These are phyloP conservation scores for Malassezia arunalokei DNA, from an alignment of 1,284 basidiomycete genomes.

Conservation along the genomic window DNA sequence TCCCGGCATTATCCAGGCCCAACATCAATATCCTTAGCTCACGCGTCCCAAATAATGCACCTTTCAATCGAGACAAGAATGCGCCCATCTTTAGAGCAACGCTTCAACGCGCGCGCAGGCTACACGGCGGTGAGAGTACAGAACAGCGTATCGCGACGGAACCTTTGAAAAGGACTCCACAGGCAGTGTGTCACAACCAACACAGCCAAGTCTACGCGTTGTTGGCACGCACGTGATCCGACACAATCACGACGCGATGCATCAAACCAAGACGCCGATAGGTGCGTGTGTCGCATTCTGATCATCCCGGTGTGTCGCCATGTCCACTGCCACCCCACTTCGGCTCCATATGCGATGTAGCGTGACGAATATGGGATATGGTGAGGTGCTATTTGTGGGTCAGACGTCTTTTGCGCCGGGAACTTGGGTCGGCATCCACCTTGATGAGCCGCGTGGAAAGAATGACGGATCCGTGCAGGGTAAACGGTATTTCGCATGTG, in stretches of 20 bases:
- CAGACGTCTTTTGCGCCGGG: constrained; percentile 70
- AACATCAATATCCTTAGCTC: constrained; percentile 82
- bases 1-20: constrained; percentile 86
- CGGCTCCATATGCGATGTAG: constrained; percentile 30
- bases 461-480: constrained; percentile 86
- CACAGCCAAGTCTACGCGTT: too few species aligned
- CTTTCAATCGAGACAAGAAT: constrained; percentile 58
- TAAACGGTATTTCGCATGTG: constrained; percentile 70
- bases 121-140: background rate
- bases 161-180: too few species aligned
- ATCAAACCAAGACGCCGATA: too few species aligned
- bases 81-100: constrained; percentile 26
- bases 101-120: background rate
- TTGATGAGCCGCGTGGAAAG: constrained; percentile 65
- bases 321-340: constrained; percentile 20
- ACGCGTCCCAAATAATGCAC: constrained; percentile 90
- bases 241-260: too few species aligned
- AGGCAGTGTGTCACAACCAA: background rate
- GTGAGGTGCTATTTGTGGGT: constrained; percentile 75
- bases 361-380: constrained; percentile 54
- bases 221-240: too few species aligned
- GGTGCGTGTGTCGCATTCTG: too few species aligned
- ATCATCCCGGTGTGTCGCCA: background rate
- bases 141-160: too few species aligned
- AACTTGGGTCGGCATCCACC: constrained; percentile 87